Evolutionary conservation across 495 filamentous ascomycete genomes (phyloP), one percentile per base, ranked within the genome.

Genomic region (Aspergillus campestris): DNA sequence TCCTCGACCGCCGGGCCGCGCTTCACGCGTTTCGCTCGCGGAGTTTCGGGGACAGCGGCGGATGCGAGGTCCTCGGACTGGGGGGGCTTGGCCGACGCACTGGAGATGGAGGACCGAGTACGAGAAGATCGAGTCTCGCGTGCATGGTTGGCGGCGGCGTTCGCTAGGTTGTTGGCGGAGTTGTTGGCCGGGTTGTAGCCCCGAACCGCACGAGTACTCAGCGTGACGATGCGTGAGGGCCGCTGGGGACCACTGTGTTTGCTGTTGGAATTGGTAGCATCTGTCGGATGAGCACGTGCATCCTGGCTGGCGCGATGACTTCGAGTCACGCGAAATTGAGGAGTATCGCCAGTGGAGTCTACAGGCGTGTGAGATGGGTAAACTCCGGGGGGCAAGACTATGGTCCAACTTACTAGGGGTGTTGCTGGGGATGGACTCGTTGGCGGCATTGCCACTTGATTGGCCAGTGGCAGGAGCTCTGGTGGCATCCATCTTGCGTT

Each of bases 41-140:
- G 67, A 8, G 66, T 67, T 47, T 68, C 66, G 13, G 65, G 64
- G 6, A 62, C 59, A 35, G 48, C 55, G 52, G 27, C 52, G 46
- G 45, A 52, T 54, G 24, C 51, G 44, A 42, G 35, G 39, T 49
- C 46, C 18, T 24, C 18, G 2, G 18, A 1, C 18, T 24, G 18
- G 18, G 18, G 18, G 18, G 18, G 2, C 18, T 24, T 24, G 18
- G 18, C 18, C 18, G 18, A 24, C 18, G 18, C 18, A 24, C 18
- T 24, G 18, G 18, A 24, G 18, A 24, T 24, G 18, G 53, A 49
- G 15, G 59, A 48, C 41, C 53, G 48, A 29, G 50, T 50, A 37
- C 53, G 57, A 44, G 53, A 56, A 32, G 50, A 53, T 30, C 57
- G 57, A 10, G 53, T 60, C 40, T 60, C 58, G 43, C 58, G 58